A percentile compares a stretch with the other conserved stretches of the same genome.
Conservation (phyloP, 345 rosid genomes). For the Gossypium bickii region DNA sequence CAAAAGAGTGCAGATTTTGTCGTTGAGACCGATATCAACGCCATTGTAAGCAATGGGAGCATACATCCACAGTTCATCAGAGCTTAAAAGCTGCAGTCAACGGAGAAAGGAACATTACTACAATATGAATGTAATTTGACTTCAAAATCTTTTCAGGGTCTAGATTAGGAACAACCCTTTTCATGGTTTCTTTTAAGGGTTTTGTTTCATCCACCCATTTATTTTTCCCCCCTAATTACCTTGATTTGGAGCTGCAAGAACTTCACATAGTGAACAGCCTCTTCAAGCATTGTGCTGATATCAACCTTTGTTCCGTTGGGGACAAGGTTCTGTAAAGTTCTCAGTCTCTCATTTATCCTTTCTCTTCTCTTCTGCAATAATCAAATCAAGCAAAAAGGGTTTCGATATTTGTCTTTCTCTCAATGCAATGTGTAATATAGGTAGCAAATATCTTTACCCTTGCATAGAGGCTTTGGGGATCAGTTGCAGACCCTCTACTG, state of each 20-base stretch:
- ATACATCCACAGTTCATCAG: slow-evolving; percentile 95
- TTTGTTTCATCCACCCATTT: not conserved
- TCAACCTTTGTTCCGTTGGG: slow-evolving; percentile 95
- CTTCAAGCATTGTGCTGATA: slow-evolving; percentile 95
- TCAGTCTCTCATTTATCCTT: slow-evolving; percentile 76
- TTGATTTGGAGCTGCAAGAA: slow-evolving; percentile 87
- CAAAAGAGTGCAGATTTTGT: slow-evolving; percentile 45
- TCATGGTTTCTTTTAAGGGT: not conserved
- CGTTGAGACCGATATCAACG: slow-evolving; percentile 68
- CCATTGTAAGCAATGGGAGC: slow-evolving; percentile 95
- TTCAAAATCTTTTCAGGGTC: not conserved
- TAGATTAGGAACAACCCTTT: not conserved
- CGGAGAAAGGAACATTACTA: not conserved
- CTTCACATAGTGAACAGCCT: slow-evolving; percentile 85
- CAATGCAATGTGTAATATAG: no score
- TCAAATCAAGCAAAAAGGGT: not conserved
- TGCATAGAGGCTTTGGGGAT: slow-evolving; percentile 95
- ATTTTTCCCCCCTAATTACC: slow-evolving; percentile 27
- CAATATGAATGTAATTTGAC: not conserved
- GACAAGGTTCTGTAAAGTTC: slow-evolving; percentile 70
- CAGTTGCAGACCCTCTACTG: slow-evolving; percentile 77
- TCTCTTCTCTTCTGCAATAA: slow-evolving; percentile 76
- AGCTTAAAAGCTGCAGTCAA: slow-evolving; percentile 71
- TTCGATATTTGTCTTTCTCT: not conserved
- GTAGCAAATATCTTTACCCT: slow-evolving; percentile 42